phyloP scores from a whole-genome alignment of 1,139 yeast species.

The Sugiyamaella neomexicana region DNA sequence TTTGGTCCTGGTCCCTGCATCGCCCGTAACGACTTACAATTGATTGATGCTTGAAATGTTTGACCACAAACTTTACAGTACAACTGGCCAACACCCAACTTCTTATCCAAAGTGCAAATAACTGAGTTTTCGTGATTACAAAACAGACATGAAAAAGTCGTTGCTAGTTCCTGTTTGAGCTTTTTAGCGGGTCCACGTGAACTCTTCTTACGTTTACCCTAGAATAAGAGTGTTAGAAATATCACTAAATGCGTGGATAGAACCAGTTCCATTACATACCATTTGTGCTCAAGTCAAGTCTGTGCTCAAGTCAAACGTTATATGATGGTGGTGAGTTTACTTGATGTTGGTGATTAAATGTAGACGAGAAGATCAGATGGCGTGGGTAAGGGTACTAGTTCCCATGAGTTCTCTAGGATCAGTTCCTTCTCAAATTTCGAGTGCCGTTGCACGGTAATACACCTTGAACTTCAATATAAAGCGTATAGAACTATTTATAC shows the following conservation, averaged over 20 bases:
- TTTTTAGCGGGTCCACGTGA: constrained; percentile 79
- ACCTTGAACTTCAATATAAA: too few species aligned
- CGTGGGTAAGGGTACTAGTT: neutral
- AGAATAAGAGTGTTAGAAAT: neutral
- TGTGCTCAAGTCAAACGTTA: too few species aligned
- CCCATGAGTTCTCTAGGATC: neutral
- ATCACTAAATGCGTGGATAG: neutral
- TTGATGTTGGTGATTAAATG: neutral
- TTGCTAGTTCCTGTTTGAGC: constrained; percentile 76
- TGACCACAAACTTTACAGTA: constrained; percentile 96
- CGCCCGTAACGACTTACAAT: constrained; percentile 45
- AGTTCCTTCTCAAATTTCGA: too few species aligned
- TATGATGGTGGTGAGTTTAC: neutral
- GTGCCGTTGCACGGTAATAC: too few species aligned
- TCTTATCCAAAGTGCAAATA: constrained; percentile 83
- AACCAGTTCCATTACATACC: neutral
- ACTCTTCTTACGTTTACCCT: constrained; percentile 92
- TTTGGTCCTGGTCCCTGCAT: neutral
- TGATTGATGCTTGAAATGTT: constrained; percentile 84
- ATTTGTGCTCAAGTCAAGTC: neutral
- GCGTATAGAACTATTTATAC: too few species aligned
- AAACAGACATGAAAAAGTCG: constrained; percentile 86
- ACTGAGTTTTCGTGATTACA: constrained; percentile 96
- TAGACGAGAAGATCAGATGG: neutral
- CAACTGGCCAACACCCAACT: constrained; percentile 77